Evolutionary conservation across 176 grass and related monocot species (phyloP), one percentile per base, ranked within the genome.

Genomic region (Juncus effusus): DNA sequence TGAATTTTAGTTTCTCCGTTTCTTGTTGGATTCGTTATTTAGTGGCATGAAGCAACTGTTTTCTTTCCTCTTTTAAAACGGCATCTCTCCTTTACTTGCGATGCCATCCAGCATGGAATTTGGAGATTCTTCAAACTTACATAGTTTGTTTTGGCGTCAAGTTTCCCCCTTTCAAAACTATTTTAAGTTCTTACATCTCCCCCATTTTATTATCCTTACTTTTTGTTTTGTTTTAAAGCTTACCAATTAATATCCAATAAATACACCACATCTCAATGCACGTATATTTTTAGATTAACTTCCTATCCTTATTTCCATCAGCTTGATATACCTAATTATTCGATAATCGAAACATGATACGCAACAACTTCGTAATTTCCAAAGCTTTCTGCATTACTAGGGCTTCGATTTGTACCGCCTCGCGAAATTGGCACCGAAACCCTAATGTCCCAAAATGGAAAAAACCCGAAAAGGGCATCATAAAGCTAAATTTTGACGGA

Each of bases 401-500:
- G 38, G 67, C 54, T 71, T 19, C 67, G 7, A 3, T 58, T 57
- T 40, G 39, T 45, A 13, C 56, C 19, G 54, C 67, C 67, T 71
- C 54, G 4, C 55, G 67, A 19, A 59, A 42, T 13, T 40, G 36
- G 5, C 35, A 38, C 38, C 12, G 42, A 38, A 71, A 57, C 36
- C 36, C 38, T 16, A 55, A 59, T 38, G 42, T 19, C 41, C 67
- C 54, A 42, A 44, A 19, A 42, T 90, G 90, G 87, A 70, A 66
- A 76, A 96, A 73, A 19, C 91, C 91, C 4, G 81, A 82, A 60
- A 61, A 1, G 4, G 87, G 91, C 3, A 64, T 78, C 0, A 63
- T 96, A 54, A 96, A 90, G 78, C 63, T 96, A 38, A 96, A 96
- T 82, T 90, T 96, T 53, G 91, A 96, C 68, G 91, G 91, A 5